Conservation (phyloP, 2,329 filamentous ascomycete species). For the Cordyceps javanica region DNA sequence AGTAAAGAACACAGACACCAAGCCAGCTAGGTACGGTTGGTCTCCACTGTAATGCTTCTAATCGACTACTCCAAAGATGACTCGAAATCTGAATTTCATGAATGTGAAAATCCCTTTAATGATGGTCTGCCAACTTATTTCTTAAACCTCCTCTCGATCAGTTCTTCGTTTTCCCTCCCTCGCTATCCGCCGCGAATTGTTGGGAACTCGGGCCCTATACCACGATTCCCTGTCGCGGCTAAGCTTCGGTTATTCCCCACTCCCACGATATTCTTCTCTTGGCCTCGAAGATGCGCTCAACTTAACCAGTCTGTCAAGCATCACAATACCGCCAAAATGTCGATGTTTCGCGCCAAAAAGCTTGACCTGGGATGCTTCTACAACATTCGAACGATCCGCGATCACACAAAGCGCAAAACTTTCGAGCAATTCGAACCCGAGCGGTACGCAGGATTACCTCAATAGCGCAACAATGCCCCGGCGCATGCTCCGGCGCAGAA, state of each 20-base stretch:
- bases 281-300: background rate
- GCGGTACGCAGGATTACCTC: conserved; percentile 50
- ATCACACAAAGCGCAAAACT: conserved; percentile 94
- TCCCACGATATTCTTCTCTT: background rate
- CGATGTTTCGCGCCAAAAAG: conserved; percentile 84
- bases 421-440: conserved; percentile 83
- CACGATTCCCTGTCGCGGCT: too few relatives aligned
- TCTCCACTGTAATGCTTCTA: background rate
- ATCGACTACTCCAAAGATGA: background rate
- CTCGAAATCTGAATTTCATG: background rate
- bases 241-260: background rate
- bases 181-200: too few relatives aligned
- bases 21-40: background rate
- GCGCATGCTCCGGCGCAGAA: background rate
- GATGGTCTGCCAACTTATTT: too few relatives aligned
- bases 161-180: too few relatives aligned
- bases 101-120: too few relatives aligned
- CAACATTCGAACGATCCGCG: conserved; percentile 81
- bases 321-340: conserved; percentile 49
- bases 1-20: too few relatives aligned
- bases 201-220: too few relatives aligned
- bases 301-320: background rate
- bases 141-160: too few relatives aligned
- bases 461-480: background rate
- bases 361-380: conserved; percentile 83